A percentile compares a stretch with the other conserved stretches of the same genome.
phyloP scores from a whole-genome alignment of 2,329 filamentous ascomycete genomes.

The Mycosphaerella sp. region DNA sequence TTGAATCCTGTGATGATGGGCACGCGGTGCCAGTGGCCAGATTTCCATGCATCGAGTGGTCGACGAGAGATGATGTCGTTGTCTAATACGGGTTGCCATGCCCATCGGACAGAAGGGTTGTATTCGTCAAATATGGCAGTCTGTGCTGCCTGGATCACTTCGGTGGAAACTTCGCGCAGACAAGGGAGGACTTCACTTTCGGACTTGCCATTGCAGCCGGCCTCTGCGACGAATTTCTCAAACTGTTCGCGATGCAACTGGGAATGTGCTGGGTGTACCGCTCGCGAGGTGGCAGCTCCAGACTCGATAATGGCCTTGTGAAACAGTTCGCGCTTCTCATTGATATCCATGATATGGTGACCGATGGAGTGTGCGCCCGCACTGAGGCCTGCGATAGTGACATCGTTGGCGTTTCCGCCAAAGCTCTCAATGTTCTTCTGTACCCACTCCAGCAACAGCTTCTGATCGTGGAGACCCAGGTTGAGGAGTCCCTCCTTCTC shows the following conservation, averaged over 20 bases:
- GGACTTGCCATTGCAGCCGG: constrained; percentile 29
- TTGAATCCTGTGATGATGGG: constrained; percentile 65
- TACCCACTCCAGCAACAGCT: constrained; percentile 40
- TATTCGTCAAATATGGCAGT: constrained; percentile 42
- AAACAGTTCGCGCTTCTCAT: constrained; percentile 36
- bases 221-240: constrained; percentile 36
- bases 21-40: constrained; percentile 48
- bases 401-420: constrained; percentile 31
- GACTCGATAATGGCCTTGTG: constrained; percentile 45
- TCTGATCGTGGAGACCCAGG: constrained; percentile 37
- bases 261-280: constrained; percentile 38
- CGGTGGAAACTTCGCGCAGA: constrained; percentile 37
- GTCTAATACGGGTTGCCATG: constrained; percentile 66
- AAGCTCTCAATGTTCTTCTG: constrained; percentile 36
- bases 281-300: constrained; percentile 43
- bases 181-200: constrained; percentile 36
- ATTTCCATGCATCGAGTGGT: constrained; percentile 55
- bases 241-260: constrained; percentile 43
- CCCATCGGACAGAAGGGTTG: constrained; percentile 44
- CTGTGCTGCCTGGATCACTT: constrained; percentile 37
- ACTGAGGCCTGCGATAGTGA: constrained; percentile 38
- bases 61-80: constrained; percentile 52
- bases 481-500: constrained; percentile 49
- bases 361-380: constrained; percentile 62
- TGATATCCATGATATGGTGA: constrained; percentile 56